These are phyloP conservation scores for Alisma plantagoaquatica DNA, from an alignment of 106 monocot genomes.

Conservation along the genomic window DNA sequence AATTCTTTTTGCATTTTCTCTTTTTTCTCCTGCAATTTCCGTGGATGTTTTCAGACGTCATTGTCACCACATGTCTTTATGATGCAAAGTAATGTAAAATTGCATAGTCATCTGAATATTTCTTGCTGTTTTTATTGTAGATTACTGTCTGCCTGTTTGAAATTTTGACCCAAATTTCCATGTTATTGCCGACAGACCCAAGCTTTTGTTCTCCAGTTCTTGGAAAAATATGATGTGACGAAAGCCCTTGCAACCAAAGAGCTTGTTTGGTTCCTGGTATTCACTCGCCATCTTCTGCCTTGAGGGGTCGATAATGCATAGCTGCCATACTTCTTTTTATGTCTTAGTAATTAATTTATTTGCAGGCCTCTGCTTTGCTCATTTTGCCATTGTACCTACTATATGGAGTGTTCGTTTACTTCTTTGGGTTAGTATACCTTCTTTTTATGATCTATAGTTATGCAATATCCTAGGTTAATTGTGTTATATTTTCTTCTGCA, in stretches of 20 bases:
- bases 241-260: slow-evolving; percentile 39
- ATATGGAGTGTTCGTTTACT: slow-evolving; percentile 19
- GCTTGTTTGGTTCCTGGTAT: slow-evolving; percentile 38
- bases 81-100: too few species aligned
- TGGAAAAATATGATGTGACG: slow-evolving; percentile 32
- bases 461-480: background rate
- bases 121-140: too few species aligned
- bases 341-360: background rate
- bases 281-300: background rate
- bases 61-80: too few species aligned
- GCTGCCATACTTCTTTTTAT: background rate
- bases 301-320: background rate
- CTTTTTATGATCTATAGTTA: background rate
- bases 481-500: background rate
- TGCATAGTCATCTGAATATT: too few species aligned
- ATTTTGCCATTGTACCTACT: slow-evolving; percentile 39
- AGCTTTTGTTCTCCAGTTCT: slow-evolving; percentile 8
- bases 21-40: too few species aligned
- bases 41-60: too few species aligned
- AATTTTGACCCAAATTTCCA: too few species aligned
- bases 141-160: too few species aligned
- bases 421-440: slow-evolving; percentile 24
- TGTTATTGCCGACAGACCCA: too few species aligned
- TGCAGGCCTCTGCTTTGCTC: slow-evolving; percentile 46
- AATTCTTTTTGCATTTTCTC: too few species aligned